phyloP scores from a whole-genome alignment of 768 basidiomycete genomes.

The Cystofilobasidium ferigula region DNA sequence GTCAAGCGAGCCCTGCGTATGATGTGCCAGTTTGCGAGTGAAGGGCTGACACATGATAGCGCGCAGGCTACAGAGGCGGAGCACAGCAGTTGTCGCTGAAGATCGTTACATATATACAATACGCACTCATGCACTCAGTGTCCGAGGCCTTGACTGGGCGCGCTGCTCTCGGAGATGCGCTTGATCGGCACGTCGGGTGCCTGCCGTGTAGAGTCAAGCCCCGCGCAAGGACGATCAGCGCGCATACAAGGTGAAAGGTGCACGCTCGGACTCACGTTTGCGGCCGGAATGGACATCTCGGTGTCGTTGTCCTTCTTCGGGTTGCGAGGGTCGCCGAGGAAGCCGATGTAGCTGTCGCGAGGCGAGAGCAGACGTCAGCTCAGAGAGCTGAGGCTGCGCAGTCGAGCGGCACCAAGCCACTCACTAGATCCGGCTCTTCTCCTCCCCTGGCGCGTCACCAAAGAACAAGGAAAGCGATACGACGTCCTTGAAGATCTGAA shows the following conservation, averaged over 20 bases:
- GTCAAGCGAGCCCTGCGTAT: no score
- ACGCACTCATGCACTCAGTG: not conserved
- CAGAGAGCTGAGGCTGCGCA: no score
- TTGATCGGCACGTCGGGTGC: slow-evolving; percentile 1
- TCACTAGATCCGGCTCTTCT: slow-evolving; percentile 23
- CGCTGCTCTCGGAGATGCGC: not conserved
- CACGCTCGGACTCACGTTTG: no score
- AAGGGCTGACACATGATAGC: no score
- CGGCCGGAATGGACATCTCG: slow-evolving; percentile 18
- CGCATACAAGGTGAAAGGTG: not conserved
- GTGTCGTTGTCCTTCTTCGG: slow-evolving; percentile 23
- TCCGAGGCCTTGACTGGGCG: not conserved
- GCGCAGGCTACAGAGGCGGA: not conserved
- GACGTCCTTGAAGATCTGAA: slow-evolving; percentile 21
- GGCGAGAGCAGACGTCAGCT: no score
- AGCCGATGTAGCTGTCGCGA: slow-evolving; percentile 20
- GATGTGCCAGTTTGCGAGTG: no score
- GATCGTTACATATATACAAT: not conserved
- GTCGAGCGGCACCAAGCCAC: no score
- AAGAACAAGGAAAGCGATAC: slow-evolving; percentile 22
- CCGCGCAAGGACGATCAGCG: not conserved
- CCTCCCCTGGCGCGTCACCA: slow-evolving; percentile 15
- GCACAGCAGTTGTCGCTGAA: not conserved
- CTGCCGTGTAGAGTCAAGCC: not conserved
- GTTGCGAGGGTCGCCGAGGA: slow-evolving; percentile 25